Evolutionary conservation across 1,284 basidiomycete species (phyloP), one percentile per base, ranked within the genome.

Genomic region (Moniliophthora roreri): DNA sequence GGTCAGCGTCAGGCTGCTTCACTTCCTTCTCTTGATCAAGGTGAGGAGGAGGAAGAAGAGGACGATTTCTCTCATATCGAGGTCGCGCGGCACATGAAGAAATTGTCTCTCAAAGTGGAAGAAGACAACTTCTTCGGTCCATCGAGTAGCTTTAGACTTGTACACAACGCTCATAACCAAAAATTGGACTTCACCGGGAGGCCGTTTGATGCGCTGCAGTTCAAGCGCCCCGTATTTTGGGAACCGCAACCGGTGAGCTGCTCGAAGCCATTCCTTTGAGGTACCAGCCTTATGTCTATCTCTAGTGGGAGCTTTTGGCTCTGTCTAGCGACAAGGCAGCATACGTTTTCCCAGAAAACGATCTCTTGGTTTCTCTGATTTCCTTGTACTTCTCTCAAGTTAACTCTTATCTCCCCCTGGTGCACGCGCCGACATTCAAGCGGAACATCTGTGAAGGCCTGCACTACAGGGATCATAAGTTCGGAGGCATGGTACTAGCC

Each of bases 351-450:
- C 60, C 60, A 4, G 56, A 60, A 23, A 11, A 34, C 26, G 56
- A 60, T 41, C 48, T 61, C n/a, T n/a, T 55, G 21, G 23, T 34
- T 11, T 58, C 60, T 1, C 76, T 91, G 18, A 72, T 88, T 52
- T 72, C 77, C 16, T 68, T 81, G 2, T 89, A 84, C 63, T 90
- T 90, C 60, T 61, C 66, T 2, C 66, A 78, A 51, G 63, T 76
- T 56, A 84, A 87, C 59, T 58, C 66, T 13, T 71, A 77, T 50
- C 66, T 79, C 20, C 85, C 86, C 2, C 65, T 89, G 5, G 66
- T 91, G 1, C 87, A 90, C 64, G 74, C 77, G 3, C 78, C 79
- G 5, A 78, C 81, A 5, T 88, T 90, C 62, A 72, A 81, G 46
- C 64, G 71, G 10, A 69, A 76, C 20, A 67, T 85, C 11, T 63